Evolutionary conservation across 2,329 filamentous ascomycete species (phyloP).

Genomic region (Trichoderma polysporum): DNA sequence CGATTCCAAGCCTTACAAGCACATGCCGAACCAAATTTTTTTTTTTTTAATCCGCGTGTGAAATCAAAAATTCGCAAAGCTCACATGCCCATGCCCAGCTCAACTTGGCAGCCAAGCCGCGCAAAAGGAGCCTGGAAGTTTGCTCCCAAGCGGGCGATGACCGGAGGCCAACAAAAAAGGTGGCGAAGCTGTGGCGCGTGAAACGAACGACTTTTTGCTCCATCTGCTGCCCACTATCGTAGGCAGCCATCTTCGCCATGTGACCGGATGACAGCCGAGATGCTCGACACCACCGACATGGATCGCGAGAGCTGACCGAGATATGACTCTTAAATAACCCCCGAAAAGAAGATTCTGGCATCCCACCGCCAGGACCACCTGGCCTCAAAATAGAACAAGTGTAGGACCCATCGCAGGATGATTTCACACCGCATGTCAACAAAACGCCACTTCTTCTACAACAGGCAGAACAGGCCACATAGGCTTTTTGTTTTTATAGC

Average conservation of each 20-base stretch:
- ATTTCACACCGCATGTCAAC: background rate
- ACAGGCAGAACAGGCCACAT: background rate
- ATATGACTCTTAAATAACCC: background rate
- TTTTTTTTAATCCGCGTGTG: background rate
- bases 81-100: no score
- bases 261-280: slow-evolving; percentile 10
- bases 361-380: background rate
- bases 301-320: slow-evolving; percentile 10
- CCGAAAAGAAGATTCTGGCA: background rate
- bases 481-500: background rate
- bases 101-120: no score
- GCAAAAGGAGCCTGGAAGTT: no score
- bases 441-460: no score
- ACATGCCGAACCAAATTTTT: background rate
- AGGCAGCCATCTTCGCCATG: slow-evolving; percentile 11
- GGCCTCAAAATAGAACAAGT: background rate
- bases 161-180: background rate
- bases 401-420: background rate
- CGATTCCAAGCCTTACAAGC: background rate
- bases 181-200: slow-evolving; percentile 14
- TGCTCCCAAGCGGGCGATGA: background rate
- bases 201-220: background rate
- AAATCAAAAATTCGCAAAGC: background rate
- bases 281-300: background rate
- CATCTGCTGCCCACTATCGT: slow-evolving; percentile 6